These are phyloP conservation scores for Microsporum canis DNA, from an alignment of 2,329 filamentous ascomycete species.

Conservation along the genomic window DNA sequence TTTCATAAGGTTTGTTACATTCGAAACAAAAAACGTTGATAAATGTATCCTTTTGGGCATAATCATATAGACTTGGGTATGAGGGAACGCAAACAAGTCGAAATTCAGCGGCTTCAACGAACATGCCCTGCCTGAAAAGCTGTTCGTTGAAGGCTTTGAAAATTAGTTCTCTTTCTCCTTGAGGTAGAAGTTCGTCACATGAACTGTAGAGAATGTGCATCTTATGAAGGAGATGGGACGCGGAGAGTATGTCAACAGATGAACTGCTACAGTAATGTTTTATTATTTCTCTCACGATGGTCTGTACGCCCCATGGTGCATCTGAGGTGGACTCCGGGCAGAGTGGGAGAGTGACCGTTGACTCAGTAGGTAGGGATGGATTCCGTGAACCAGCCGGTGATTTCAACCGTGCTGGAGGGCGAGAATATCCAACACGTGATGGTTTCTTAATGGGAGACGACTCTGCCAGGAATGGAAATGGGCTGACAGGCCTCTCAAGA, in stretches of 20 bases:
- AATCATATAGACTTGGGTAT: constrained; percentile 48
- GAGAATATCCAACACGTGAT: not conserved
- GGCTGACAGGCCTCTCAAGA: constrained; percentile 37
- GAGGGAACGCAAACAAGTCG: constrained; percentile 44
- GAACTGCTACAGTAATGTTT: constrained; percentile 30
- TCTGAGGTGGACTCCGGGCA: constrained; percentile 20
- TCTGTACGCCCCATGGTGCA: constrained; percentile 32
- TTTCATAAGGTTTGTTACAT: constrained; percentile 47
- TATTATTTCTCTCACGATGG: constrained; percentile 30
- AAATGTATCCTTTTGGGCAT: constrained; percentile 43
- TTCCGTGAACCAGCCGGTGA: not conserved
- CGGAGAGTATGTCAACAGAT: constrained; percentile 30
- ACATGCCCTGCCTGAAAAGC: constrained; percentile 37
- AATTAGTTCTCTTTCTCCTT: constrained; percentile 43
- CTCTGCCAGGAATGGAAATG: constrained; percentile 27
- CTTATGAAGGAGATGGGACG: constrained; percentile 33
- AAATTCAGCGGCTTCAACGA: constrained; percentile 43
- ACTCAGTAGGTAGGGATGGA: not conserved
- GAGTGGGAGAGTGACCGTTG: constrained; percentile 22
- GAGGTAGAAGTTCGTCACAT: constrained; percentile 29
- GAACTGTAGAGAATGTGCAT: constrained; percentile 29
- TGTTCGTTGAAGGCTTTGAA: constrained; percentile 48
- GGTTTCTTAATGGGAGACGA: constrained; percentile 14
- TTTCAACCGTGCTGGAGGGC: not conserved
- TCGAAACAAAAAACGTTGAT: constrained; percentile 45